Conservation (phyloP, 2,329 filamentous ascomycete species). For the Remersonia thermophila region DNA sequence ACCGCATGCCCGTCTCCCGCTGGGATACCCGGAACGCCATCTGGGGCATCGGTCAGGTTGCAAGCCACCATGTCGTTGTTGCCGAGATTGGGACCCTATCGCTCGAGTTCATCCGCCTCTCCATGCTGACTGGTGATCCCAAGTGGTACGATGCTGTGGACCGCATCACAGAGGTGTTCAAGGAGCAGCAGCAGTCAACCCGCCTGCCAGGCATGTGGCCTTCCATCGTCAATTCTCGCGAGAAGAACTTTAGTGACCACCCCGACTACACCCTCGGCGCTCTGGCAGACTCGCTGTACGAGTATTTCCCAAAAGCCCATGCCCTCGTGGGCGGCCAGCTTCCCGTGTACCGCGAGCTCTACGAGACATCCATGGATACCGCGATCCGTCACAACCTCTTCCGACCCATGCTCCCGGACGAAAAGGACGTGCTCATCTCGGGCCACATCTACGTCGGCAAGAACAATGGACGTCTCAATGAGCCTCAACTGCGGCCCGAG, state of each 20-base stretch:
- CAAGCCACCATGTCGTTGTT: slow-evolving; percentile 25
- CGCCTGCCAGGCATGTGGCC: slow-evolving; percentile 64
- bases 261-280: slow-evolving; percentile 24
- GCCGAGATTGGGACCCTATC: slow-evolving; percentile 48
- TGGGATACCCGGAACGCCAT: slow-evolving; percentile 33
- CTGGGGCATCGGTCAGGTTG: slow-evolving; percentile 20
- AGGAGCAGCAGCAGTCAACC: slow-evolving; percentile 52
- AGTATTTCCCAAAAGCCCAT: slow-evolving; percentile 39
- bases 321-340: slow-evolving; percentile 46
- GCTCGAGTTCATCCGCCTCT: slow-evolving; percentile 61
- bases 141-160: slow-evolving; percentile 66
- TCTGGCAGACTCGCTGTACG: slow-evolving; percentile 32
- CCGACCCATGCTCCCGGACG: slow-evolving; percentile 46
- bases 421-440: slow-evolving; percentile 49
- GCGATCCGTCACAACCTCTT: slow-evolving; percentile 50
- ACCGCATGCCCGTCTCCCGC: slow-evolving; percentile 39
- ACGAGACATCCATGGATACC: slow-evolving; percentile 46
- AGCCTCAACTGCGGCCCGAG: slow-evolving; percentile 22
- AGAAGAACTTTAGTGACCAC: slow-evolving; percentile 17
- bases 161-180: slow-evolving; percentile 51
- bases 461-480: slow-evolving; percentile 18
- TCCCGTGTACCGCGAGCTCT: slow-evolving; percentile 47
- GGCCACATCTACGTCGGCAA: slow-evolving; percentile 26
- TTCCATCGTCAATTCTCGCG: slow-evolving; percentile 30
- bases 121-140: slow-evolving; percentile 56